Conservation (phyloP, 1,284 basidiomycete species). For the Boletus albobrunnescens region DNA sequence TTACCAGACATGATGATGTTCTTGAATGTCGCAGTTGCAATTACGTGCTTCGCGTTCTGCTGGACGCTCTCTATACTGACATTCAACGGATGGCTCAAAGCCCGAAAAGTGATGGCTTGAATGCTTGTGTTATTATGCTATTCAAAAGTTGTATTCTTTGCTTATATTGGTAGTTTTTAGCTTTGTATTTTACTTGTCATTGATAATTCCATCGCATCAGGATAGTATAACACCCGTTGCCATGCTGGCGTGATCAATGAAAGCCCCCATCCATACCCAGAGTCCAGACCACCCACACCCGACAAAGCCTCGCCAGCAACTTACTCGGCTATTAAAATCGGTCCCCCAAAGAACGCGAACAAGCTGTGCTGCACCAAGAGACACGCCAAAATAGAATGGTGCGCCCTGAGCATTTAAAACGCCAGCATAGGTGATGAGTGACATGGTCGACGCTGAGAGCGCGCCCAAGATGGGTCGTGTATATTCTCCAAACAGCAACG, state of each 20-base stretch:
- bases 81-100: slow-evolving; percentile 76
- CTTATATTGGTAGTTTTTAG: not conserved
- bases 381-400: slow-evolving; percentile 78
- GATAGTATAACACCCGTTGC: slow-evolving; percentile 1
- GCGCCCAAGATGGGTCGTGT: slow-evolving; percentile 75
- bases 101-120: slow-evolving; percentile 32
- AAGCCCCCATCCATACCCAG: slow-evolving; percentile 83
- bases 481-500: slow-evolving; percentile 79
- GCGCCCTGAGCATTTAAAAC: slow-evolving; percentile 72
- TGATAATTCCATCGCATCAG: not conserved
- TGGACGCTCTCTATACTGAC: slow-evolving; percentile 72
- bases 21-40: slow-evolving; percentile 72
- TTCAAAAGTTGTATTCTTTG: slow-evolving; percentile 2
- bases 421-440: slow-evolving; percentile 76
- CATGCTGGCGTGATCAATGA: slow-evolving; percentile 66
- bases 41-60: slow-evolving; percentile 79
- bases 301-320: slow-evolving; percentile 91
- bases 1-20: slow-evolving; percentile 80
- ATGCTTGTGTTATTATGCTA: slow-evolving; percentile 4
- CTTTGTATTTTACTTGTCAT: too few species aligned
- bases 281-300: slow-evolving; percentile 88
- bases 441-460: slow-evolving; percentile 74
- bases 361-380: slow-evolving; percentile 74
- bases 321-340: slow-evolving; percentile 74
- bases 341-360: slow-evolving; percentile 77